These are phyloP conservation scores for Talaromyces islandicus DNA, from an alignment of 2,329 filamentous ascomycete species.

Conservation along the genomic window DNA sequence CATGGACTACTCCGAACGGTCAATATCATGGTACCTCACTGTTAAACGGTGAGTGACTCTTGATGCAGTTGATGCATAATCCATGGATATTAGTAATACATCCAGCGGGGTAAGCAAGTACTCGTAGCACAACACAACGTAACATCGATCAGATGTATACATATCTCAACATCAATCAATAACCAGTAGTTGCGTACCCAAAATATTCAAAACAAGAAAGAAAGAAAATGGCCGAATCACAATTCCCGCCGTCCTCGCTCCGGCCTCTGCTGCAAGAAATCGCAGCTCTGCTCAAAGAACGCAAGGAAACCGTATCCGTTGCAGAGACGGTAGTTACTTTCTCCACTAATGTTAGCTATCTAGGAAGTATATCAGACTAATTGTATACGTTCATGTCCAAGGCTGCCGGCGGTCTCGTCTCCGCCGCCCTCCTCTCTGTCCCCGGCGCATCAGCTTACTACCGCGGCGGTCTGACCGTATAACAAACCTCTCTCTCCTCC, in stretches of 20 bases:
- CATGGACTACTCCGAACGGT: too few relatives aligned
- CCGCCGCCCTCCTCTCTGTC: constrained; percentile 51
- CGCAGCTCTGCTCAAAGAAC: constrained; percentile 47
- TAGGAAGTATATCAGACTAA: too few relatives aligned
- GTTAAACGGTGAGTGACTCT: too few relatives aligned
- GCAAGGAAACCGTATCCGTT: constrained; percentile 53
- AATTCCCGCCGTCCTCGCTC: constrained; percentile 31
- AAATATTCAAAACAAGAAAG: not conserved
- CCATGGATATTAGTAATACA: not conserved
- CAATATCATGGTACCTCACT: not conserved
- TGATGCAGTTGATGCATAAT: not conserved
- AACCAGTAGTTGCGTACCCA: not conserved
- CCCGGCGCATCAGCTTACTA: constrained; percentile 56
- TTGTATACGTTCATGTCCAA: constrained; percentile 15
- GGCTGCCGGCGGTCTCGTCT: constrained; percentile 59
- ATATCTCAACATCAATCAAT: not conserved
- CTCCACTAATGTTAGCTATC: too few relatives aligned
- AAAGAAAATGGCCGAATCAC: constrained; percentile 12
- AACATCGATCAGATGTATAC: too few relatives aligned
- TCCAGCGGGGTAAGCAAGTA: not conserved
- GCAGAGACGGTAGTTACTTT: constrained; percentile 51
- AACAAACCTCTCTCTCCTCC: too few relatives aligned
- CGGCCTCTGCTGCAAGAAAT: constrained; percentile 45
- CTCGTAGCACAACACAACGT: not conserved
- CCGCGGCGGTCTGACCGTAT: constrained; percentile 54